Percentiles rank a stretch among this genome's conserved stretches.
Conservation (phyloP, 805 yeast genomes). For the Saturnispora sanitii region DNA sequence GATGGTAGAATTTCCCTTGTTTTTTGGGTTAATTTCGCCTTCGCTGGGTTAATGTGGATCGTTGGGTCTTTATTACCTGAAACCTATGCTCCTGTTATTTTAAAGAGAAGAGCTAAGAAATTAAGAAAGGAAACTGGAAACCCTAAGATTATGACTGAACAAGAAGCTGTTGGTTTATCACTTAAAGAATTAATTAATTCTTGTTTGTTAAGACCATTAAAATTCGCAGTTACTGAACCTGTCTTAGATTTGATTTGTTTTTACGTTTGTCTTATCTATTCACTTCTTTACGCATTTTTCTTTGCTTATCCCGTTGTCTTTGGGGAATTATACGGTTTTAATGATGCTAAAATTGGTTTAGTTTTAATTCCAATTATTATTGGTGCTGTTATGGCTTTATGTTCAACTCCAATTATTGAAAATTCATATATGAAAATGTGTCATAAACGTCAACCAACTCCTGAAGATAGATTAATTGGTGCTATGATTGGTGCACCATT, state of each 20-base stretch:
- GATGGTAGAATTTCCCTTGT: constrained; percentile 61
- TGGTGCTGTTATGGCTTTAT: constrained; percentile 69
- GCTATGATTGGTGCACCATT: constrained; percentile 79
- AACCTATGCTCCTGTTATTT: constrained; percentile 77
- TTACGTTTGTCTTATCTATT: constrained; percentile 81
- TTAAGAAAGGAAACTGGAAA: constrained; percentile 76
- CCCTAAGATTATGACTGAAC: constrained; percentile 80
- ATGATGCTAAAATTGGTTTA: constrained; percentile 71
- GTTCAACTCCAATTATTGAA: constrained; percentile 70
- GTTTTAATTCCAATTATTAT: constrained; percentile 86
- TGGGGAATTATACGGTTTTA: constrained; percentile 61
- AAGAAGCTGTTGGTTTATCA: constrained; percentile 72
- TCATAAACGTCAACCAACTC: constrained; percentile 50
- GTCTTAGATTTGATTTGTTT: constrained; percentile 75
- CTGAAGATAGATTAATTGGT: constrained; percentile 73
- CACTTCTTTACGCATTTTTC: constrained; percentile 87
- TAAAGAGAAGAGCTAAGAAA: constrained; percentile 53
- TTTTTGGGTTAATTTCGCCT: constrained; percentile 89
- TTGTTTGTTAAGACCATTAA: constrained; percentile 72
- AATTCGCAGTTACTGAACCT: constrained; percentile 71
- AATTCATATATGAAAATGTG: constrained; percentile 43
- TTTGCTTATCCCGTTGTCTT: constrained; percentile 92
- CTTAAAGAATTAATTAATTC: constrained; percentile 59
- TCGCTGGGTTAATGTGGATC: constrained; percentile 79
- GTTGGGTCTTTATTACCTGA: constrained; percentile 65